These are phyloP conservation scores for Ustilago vetiveriae DNA, from an alignment of 1,284 basidiomycete genomes.

Conservation along the genomic window DNA sequence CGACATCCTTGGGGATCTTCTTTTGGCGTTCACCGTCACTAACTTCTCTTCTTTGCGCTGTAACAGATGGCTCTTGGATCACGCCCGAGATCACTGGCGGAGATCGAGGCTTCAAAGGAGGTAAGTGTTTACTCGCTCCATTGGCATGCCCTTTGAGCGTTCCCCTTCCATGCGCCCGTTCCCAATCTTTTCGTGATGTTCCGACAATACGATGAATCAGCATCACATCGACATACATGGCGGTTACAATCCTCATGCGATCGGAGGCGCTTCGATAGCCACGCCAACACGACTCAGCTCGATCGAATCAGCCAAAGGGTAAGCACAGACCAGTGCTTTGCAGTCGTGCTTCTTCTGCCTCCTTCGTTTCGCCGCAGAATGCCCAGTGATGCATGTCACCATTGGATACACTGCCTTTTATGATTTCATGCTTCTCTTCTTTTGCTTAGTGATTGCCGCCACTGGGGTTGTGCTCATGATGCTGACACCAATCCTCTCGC, in stretches of 20 bases:
- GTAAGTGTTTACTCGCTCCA: slow-evolving; percentile 32
- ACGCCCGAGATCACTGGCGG: slow-evolving; percentile 65
- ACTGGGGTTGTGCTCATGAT: background rate
- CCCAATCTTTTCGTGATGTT: too few species aligned
- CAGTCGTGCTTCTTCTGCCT: slow-evolving; percentile 16
- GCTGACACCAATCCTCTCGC: slow-evolving; percentile 5
- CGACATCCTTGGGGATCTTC: too few species aligned
- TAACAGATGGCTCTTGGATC: slow-evolving; percentile 61
- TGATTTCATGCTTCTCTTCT: background rate
- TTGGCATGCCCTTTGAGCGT: too few species aligned
- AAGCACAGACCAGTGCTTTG: slow-evolving; percentile 47
- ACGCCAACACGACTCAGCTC: background rate
- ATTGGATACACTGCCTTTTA: slow-evolving; percentile 3
- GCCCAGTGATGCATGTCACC: background rate
- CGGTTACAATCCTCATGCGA: too few species aligned
- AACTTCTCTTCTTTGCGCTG: background rate
- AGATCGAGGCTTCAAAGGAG: slow-evolving; percentile 63
- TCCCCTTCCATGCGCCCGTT: too few species aligned
- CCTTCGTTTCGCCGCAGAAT: slow-evolving; percentile 22
- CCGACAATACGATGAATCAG: too few species aligned
- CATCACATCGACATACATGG: too few species aligned
- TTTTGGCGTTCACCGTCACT: background rate
- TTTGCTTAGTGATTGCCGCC: background rate
- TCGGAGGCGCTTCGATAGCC: too few species aligned
- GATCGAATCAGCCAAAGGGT: slow-evolving; percentile 39